phyloP scores from a whole-genome alignment of 208 protist species.

The Acanthamoeba castellanii region DNA sequence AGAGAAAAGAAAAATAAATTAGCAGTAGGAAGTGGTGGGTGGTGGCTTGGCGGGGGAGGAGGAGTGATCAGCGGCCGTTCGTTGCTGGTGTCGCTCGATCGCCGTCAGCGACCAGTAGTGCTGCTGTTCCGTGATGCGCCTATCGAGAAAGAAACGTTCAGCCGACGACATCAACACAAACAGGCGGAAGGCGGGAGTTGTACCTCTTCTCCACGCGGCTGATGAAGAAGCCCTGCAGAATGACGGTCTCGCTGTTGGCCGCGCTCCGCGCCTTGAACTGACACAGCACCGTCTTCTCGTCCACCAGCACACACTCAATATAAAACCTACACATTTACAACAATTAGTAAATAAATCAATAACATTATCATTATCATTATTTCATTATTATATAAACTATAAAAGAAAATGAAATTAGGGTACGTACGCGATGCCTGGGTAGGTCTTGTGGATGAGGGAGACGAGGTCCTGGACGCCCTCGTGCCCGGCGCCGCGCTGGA shows the following conservation, averaged over 20 bases:
- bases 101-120: conserved; percentile 28
- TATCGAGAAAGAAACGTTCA: background rate
- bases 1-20: no score
- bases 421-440: conserved; percentile 28
- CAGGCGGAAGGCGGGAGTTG: background rate
- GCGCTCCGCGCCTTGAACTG: conserved; percentile 9
- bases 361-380: background rate
- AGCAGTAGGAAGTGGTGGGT: no score
- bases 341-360: no score
- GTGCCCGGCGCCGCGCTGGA: background rate
- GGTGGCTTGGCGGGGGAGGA: no score
- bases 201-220: background rate
- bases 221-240: conserved; percentile 48
- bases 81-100: background rate
- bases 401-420: background rate
- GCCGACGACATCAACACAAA: background rate
- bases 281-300: conserved; percentile 11
- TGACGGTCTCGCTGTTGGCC: background rate
- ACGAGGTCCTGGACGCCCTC: background rate
- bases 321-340: background rate
- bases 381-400: background rate
- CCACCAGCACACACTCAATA: conserved; percentile 50
- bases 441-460: background rate
- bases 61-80: background rate
- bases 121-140: conserved; percentile 2